Evolutionary conservation across 768 basidiomycete species (phyloP).

Genomic region (Hericium alpestre): DNA sequence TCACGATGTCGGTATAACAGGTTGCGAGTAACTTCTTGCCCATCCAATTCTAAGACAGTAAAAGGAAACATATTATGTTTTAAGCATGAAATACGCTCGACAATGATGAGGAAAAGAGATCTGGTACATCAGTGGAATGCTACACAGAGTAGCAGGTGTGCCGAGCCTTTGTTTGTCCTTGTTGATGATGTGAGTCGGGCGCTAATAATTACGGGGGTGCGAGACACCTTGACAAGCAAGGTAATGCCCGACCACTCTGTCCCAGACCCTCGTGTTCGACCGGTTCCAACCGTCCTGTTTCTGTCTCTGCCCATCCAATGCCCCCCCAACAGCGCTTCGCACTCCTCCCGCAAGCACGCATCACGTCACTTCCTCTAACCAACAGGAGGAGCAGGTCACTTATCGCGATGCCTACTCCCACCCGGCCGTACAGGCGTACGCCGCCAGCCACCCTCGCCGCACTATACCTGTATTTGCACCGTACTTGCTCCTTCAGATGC

Average conservation of each 20-base stretch:
- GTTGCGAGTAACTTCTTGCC: too few relatives aligned
- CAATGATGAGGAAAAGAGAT: too few relatives aligned
- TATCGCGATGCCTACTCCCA: slow-evolving; percentile 75
- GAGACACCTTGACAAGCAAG: too few relatives aligned
- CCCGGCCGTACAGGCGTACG: slow-evolving; percentile 77
- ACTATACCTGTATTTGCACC: slow-evolving; percentile 91
- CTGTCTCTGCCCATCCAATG: slow-evolving; percentile 44
- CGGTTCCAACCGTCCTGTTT: slow-evolving; percentile 40
- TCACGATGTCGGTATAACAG: too few relatives aligned
- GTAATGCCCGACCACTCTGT: slow-evolving; percentile 33
- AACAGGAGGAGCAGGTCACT: slow-evolving; percentile 34
- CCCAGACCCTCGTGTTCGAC: slow-evolving; percentile 35
- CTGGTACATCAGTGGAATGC: too few relatives aligned
- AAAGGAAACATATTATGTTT: too few relatives aligned
- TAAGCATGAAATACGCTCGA: too few relatives aligned
- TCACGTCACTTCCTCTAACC: slow-evolving; percentile 55
- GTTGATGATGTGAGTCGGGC: too few relatives aligned
- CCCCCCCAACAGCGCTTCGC: slow-evolving; percentile 22
- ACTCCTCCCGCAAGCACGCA: slow-evolving; percentile 44
- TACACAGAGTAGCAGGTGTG: too few relatives aligned
- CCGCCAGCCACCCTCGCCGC: slow-evolving; percentile 72
- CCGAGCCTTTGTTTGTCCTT: too few relatives aligned
- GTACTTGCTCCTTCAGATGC: slow-evolving; percentile 87
- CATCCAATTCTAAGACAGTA: too few relatives aligned
- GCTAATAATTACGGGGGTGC: too few relatives aligned